Evolutionary conservation across 1,139 yeast genomes (phyloP).

Genomic region (Saccharomycopsis phalli): DNA sequence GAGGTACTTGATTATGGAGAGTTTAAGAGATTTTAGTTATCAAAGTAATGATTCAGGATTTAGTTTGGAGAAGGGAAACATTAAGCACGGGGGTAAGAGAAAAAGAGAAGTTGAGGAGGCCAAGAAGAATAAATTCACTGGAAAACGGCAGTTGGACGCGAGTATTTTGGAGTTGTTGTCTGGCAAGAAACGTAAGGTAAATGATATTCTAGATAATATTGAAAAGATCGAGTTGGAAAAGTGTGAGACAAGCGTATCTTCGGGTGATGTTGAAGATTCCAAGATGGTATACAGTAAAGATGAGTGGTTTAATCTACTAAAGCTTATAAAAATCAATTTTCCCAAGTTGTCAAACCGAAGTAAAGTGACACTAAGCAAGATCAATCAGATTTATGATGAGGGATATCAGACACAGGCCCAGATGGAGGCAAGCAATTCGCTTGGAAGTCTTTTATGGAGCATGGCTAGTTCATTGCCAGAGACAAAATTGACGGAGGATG

Average conservation of each 20-base stretch:
- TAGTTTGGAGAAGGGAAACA: too few relatives aligned
- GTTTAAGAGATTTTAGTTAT: too few relatives aligned
- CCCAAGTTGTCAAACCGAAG: conserved; percentile 15
- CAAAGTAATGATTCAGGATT: too few relatives aligned
- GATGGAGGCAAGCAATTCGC: not conserved
- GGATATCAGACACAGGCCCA: conserved; percentile 9
- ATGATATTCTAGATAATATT: conserved; percentile 16
- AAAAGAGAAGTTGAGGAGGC: not conserved
- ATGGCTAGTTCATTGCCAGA: conserved; percentile 18
- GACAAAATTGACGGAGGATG: conserved; percentile 14
- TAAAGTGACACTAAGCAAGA: conserved; percentile 9
- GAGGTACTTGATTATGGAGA: too few relatives aligned
- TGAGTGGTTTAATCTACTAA: conserved; percentile 20
- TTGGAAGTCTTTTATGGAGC: conserved; percentile 10
- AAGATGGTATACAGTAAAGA: conserved; percentile 16
- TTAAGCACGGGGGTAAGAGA: too few relatives aligned
- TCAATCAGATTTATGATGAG: conserved; percentile 15
- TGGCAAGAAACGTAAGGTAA: conserved; percentile 17
- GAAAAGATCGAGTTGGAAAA: conserved; percentile 11
- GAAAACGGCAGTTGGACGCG: not conserved
- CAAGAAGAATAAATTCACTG: not conserved
- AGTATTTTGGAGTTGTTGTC: conserved; percentile 12
- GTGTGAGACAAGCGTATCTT: too few relatives aligned
- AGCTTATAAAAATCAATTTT: conserved; percentile 17
- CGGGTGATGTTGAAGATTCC: not conserved